Percentiles rank a stretch among this genome's conserved stretches.
These are phyloP conservation scores for Patellaria atrata DNA, from an alignment of 495 filamentous ascomycete genomes.

Conservation along the genomic window DNA sequence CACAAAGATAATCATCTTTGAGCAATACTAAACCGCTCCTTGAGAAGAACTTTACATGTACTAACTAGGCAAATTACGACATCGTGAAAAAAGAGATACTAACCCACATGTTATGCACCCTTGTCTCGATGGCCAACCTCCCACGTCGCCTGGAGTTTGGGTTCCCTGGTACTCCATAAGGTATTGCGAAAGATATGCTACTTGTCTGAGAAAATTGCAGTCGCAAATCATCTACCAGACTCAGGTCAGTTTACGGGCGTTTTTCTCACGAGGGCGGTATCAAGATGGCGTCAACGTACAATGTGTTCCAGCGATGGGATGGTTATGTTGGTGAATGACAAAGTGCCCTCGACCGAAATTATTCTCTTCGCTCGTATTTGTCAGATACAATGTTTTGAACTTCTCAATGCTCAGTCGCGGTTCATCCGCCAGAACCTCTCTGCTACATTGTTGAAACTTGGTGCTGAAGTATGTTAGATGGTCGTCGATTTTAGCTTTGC, in stretches of 20 bases:
- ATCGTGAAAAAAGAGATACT: constrained; percentile 12
- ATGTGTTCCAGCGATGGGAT: constrained; percentile 47
- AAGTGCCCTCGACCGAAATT: constrained; percentile 41
- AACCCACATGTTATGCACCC: constrained; percentile 54
- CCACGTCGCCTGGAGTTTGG: constrained; percentile 42
- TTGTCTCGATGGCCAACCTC: constrained; percentile 52
- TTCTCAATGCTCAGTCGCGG: constrained; percentile 31
- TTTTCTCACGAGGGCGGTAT: not conserved
- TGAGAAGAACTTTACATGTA: no score
- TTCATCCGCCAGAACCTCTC: constrained; percentile 13
- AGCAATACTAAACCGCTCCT: no score
- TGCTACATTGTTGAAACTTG: constrained; percentile 25
- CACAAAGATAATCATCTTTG: no score
- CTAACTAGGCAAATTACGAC: not conserved
- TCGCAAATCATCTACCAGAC: constrained; percentile 39
- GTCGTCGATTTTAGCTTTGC: constrained; percentile 35
- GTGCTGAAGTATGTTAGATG: constrained; percentile 39
- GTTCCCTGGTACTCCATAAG: constrained; percentile 53
- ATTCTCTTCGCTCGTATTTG: no score
- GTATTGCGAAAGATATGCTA: constrained; percentile 48
- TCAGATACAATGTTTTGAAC: constrained; percentile 43
- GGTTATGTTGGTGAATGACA: constrained; percentile 56
- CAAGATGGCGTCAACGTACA: no score
- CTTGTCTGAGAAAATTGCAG: constrained; percentile 52
- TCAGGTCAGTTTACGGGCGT: constrained; percentile 7